These are phyloP conservation scores for Aspergillus panamensis DNA, from an alignment of 495 filamentous ascomycete genomes.

Conservation along the genomic window DNA sequence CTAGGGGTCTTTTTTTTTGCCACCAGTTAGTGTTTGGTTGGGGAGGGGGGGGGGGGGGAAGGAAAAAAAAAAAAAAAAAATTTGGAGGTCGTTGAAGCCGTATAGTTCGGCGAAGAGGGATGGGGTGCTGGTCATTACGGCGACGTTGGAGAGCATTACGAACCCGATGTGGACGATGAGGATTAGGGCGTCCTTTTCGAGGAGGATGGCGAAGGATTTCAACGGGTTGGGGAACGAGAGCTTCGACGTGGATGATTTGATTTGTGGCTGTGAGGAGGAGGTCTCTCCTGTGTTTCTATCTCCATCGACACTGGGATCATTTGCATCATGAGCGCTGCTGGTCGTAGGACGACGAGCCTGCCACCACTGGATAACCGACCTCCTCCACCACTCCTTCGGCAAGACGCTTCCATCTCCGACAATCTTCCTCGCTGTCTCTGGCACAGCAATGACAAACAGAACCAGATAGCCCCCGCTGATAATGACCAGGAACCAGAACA, in stretches of 20 bases:
- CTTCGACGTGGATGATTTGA: conserved; percentile 30
- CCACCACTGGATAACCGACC: conserved; percentile 38
- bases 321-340: not conserved
- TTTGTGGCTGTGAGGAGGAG: not conserved
- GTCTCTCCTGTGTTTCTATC: conserved; percentile 25
- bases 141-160: conserved; percentile 51
- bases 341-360: not conserved
- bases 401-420: conserved; percentile 60
- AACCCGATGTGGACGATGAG: conserved; percentile 55
- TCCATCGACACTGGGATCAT: conserved; percentile 2
- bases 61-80: conserved; percentile 52
- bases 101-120: conserved; percentile 62
- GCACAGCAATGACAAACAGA: conserved; percentile 52
- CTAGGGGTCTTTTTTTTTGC: conserved; percentile 57
- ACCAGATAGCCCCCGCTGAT: conserved; percentile 27
- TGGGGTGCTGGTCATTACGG: conserved; percentile 49
- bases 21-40: conserved; percentile 24
- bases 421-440: conserved; percentile 67
- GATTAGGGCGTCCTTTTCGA: conserved; percentile 60
- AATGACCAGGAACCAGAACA: conserved; percentile 48
- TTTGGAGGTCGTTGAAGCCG: conserved; percentile 60
- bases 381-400: conserved; percentile 32
- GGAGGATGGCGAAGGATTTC: conserved; percentile 55
- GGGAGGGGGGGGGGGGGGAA: conserved; percentile 18
- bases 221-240: conserved; percentile 65